Percentiles rank a stretch among this genome's conserved stretches.
Evolutionary conservation across 331 rosid genomes (phyloP).

Genomic region (Pyrus hybrid): DNA sequence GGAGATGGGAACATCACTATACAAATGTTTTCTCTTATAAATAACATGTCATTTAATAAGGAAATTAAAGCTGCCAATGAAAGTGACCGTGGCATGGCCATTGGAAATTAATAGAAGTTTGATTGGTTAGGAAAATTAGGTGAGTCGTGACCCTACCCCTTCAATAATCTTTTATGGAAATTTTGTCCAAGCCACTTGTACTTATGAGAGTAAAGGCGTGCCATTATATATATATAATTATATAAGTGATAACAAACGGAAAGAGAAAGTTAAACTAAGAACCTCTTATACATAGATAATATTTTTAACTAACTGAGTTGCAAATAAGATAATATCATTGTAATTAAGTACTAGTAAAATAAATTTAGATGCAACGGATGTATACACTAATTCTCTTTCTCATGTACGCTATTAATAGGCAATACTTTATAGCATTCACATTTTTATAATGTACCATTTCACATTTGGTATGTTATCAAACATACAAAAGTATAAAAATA

Average conservation of each 20-base stretch:
- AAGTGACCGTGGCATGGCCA: not conserved
- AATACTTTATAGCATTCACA: not conserved
- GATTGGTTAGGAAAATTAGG: not conserved
- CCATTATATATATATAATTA: too few relatives aligned
- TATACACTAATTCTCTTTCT: not conserved
- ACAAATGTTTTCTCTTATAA: not conserved
- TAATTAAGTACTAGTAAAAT: too few relatives aligned
- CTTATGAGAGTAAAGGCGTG: not conserved
- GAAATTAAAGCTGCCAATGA: not conserved
- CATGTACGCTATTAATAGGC: too few relatives aligned
- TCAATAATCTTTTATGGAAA: too few relatives aligned
- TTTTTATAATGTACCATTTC: not conserved
- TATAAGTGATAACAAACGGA: too few relatives aligned
- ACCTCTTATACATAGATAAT: not conserved
- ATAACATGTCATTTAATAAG: too few relatives aligned
- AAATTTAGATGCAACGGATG: not conserved
- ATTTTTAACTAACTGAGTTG: too few relatives aligned
- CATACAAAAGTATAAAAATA: not conserved
- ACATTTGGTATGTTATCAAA: not conserved
- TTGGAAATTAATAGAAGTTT: not conserved
- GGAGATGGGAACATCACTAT: not conserved
- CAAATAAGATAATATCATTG: too few relatives aligned
- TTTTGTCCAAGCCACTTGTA: not conserved
- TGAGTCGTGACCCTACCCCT: too few relatives aligned
- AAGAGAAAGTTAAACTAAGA: too few relatives aligned